These are phyloP conservation scores for Leccinellum luteum DNA, from an alignment of 768 basidiomycete species.

Conservation along the genomic window DNA sequence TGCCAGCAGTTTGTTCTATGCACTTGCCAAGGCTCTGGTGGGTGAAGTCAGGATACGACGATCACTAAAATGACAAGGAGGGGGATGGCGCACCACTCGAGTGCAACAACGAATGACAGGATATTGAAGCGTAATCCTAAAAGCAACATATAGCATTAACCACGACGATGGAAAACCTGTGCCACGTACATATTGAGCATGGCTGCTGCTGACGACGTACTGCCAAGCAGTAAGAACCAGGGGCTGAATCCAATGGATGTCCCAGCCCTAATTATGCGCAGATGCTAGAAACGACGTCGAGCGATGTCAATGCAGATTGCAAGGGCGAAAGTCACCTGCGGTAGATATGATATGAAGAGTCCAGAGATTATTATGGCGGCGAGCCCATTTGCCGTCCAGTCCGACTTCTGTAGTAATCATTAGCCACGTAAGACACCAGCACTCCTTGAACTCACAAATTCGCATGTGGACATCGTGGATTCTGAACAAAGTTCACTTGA, in stretches of 20 bases:
- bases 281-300: slow-evolving; percentile 47
- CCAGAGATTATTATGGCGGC: slow-evolving; percentile 71
- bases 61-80: background rate
- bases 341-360: slow-evolving; percentile 77
- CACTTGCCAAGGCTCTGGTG: slow-evolving; percentile 66
- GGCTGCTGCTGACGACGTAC: slow-evolving; percentile 76
- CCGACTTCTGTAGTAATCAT: slow-evolving; percentile 52
- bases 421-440: background rate
- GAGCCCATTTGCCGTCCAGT: slow-evolving; percentile 60
- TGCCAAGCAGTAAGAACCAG: slow-evolving; percentile 86
- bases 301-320: background rate
- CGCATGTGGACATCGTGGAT: slow-evolving; percentile 9
- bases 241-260: slow-evolving; percentile 91
- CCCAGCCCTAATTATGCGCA: slow-evolving; percentile 71
- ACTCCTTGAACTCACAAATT: slow-evolving; percentile 14
- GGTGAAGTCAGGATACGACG: background rate
- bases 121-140: slow-evolving; percentile 82
- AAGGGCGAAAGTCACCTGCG: slow-evolving; percentile 52
- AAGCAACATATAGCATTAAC: background rate
- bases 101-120: slow-evolving; percentile 78
- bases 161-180: background rate
- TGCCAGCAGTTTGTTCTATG: slow-evolving; percentile 75
- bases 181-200: slow-evolving; percentile 76
- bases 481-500: background rate
- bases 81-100: slow-evolving; percentile 54